Evolutionary conservation across 495 filamentous ascomycete genomes (phyloP), one percentile per base, ranked within the genome.

Genomic region (Neurospora intermedia): DNA sequence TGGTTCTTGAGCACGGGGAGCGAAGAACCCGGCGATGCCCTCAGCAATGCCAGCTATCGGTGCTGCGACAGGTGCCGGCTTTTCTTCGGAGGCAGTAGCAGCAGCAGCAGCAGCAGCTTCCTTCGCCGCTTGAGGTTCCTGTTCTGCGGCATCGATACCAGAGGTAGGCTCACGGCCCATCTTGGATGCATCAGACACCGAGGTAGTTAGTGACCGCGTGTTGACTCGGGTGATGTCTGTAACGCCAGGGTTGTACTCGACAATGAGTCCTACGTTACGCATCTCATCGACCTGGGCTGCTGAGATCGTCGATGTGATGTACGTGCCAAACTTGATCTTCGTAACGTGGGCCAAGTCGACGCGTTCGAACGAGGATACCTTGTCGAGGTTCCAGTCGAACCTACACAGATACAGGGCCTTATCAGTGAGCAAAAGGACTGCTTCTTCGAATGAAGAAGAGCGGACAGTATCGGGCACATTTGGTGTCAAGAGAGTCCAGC

Each of bases 351-450:
- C 86, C 41, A 98, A 84, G 71, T 91, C 90, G 15, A 97, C 90
- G n/a, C 94, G 85, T 80, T 97, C 93, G 76, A 97, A 98, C 0
- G 90, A 93, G 1, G 90, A 88, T 0, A 98, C 92, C 81, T 97
- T 98, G 83, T 97, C 94, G 6, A 93, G 88, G 74, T 91, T 91
- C 92, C 93, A 97, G 81, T 98, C 94, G 75, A 98, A 95, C 20
- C 91, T 88, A 78, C 94, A 96, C 69, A 90, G 88, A 77, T 98
- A 99, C 7, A 98, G 80, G 3, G 93, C 94, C 7, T 85, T 84
- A 71, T 97, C 90, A 6, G 95, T 99, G 9, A 99, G 85, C 3
- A 99, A 85, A 2, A 98, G 85, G 1, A 98, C 91, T 0, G 88
- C 89, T 78, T 99, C 96, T 74, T 94, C 92, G 70, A 98, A 91